A percentile compares a stretch with the other conserved stretches of the same genome.
These are phyloP conservation scores for Hippophae gyantsensis DNA, from an alignment of 306 rosid genomes.

Conservation along the genomic window DNA sequence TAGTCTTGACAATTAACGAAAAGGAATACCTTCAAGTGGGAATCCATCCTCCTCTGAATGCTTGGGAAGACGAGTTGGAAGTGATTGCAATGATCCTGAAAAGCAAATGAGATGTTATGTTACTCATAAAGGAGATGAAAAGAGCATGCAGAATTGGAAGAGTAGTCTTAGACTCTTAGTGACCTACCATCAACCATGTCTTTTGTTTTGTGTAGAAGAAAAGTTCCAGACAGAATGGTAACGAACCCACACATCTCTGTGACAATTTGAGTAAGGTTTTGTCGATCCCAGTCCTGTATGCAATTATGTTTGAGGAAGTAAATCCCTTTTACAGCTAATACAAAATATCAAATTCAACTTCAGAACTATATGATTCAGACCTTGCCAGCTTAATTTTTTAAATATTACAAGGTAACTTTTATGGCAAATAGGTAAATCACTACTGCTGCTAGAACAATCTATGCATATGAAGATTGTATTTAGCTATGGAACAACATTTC, in stretches of 20 bases:
- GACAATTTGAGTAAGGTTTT: constrained; percentile 87
- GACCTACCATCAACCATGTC: constrained; percentile 63
- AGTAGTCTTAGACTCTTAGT: constrained; percentile 21
- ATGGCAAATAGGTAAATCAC: too few species aligned
- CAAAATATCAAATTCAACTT: too few species aligned
- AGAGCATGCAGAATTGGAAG: background rate
- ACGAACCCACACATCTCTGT: constrained; percentile 95
- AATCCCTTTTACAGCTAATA: too few species aligned
- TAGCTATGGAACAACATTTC: too few species aligned
- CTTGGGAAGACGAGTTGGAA: constrained; percentile 48
- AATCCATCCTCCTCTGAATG: constrained; percentile 59
- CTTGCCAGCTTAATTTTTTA: too few species aligned
- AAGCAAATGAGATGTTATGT: background rate
- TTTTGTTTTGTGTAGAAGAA: constrained; percentile 93
- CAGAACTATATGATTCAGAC: too few species aligned
- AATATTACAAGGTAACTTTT: too few species aligned
- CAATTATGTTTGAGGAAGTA: too few species aligned
- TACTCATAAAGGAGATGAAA: background rate
- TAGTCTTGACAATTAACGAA: constrained; percentile 41
- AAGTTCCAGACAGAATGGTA: constrained; percentile 91
- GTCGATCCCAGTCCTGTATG: constrained; percentile 92
- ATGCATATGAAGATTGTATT: too few species aligned
- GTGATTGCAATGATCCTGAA: constrained; percentile 31
- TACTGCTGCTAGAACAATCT: too few species aligned
- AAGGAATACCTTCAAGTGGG: constrained; percentile 65